phyloP scores from a whole-genome alignment of 2,329 filamentous ascomycete genomes.

The Aspergillus tanneri region DNA sequence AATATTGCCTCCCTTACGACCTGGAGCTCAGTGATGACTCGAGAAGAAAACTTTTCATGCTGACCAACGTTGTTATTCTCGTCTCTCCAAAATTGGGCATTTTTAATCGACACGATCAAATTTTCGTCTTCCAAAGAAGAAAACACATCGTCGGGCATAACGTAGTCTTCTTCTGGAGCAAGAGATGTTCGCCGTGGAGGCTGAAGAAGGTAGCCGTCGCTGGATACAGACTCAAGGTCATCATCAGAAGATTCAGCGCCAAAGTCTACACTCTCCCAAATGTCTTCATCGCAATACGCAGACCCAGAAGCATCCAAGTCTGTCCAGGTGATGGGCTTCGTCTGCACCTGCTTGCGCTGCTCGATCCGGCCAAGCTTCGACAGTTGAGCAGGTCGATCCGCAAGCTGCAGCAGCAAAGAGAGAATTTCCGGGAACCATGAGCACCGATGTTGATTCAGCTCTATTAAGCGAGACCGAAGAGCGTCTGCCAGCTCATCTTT shows the following conservation, averaged over 20 bases:
- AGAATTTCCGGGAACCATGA: slow-evolving; percentile 78
- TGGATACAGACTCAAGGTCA: slow-evolving; percentile 35
- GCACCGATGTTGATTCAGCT: slow-evolving; percentile 55
- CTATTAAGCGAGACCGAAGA: slow-evolving; percentile 58
- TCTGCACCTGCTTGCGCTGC: slow-evolving; percentile 49
- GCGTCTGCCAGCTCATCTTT: slow-evolving; percentile 77
- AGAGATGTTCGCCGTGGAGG: slow-evolving; percentile 28
- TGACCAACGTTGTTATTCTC: slow-evolving; percentile 22
- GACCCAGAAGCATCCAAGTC: slow-evolving; percentile 76
- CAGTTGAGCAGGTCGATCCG: slow-evolving; percentile 73
- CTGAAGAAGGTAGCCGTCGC: slow-evolving; percentile 30
- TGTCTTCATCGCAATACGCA: slow-evolving; percentile 54
- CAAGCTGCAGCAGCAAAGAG: slow-evolving; percentile 74
- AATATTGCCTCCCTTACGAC: slow-evolving; percentile 75
- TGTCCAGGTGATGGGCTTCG: slow-evolving; percentile 67
- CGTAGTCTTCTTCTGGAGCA: slow-evolving; percentile 33
- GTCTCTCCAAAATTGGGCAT: slow-evolving; percentile 51
- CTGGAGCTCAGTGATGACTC: slow-evolving; percentile 66
- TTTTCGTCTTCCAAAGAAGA: slow-evolving; percentile 30
- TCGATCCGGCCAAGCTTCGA: slow-evolving; percentile 65
- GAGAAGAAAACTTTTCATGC: slow-evolving; percentile 21
- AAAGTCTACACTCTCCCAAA: slow-evolving; percentile 44
- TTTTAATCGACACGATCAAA: slow-evolving; percentile 42
- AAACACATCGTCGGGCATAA: slow-evolving; percentile 36
- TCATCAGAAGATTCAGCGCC: slow-evolving; percentile 41